phyloP scores from a whole-genome alignment of 768 basidiomycete species.

The Mycena albidolilacea region DNA sequence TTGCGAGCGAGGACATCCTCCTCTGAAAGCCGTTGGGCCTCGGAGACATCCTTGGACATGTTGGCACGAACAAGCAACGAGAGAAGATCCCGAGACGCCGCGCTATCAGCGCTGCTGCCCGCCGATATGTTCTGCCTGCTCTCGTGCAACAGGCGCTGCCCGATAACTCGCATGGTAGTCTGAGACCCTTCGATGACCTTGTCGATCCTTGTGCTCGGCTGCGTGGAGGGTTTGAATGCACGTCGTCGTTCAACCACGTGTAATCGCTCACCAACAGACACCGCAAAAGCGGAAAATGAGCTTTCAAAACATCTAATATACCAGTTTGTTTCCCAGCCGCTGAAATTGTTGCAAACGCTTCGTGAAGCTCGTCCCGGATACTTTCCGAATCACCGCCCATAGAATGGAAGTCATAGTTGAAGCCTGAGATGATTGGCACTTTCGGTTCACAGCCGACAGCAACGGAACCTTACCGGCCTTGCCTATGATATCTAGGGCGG shows the following conservation, averaged over 20 bases:
- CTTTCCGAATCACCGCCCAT: slow-evolving; percentile 20
- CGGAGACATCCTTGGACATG: not conserved
- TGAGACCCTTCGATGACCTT: slow-evolving; percentile 42
- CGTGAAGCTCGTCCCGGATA: slow-evolving; percentile 51
- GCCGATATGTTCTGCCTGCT: slow-evolving; percentile 32
- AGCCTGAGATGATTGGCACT: slow-evolving; percentile 30
- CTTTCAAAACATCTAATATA: slow-evolving; percentile 41
- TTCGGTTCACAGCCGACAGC: slow-evolving; percentile 53
- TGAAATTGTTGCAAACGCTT: slow-evolving; percentile 60
- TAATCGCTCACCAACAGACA: not conserved
- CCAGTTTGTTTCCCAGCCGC: slow-evolving; percentile 42
- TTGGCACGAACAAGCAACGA: not conserved
- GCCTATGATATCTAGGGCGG: slow-evolving; percentile 43
- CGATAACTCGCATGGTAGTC: slow-evolving; percentile 64
- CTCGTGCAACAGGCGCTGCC: slow-evolving; percentile 56
- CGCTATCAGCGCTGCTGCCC: slow-evolving; percentile 38
- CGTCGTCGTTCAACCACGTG: too few species aligned
- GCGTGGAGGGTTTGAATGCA: not conserved
- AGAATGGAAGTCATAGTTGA: slow-evolving; percentile 19
- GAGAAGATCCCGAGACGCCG: slow-evolving; percentile 13
- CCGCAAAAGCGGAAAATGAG: slow-evolving; percentile 46
- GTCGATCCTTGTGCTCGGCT: slow-evolving; percentile 38
- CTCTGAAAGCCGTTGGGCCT: not conserved
- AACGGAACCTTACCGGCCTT: slow-evolving; percentile 54
- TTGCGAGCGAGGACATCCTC: not conserved